Conservation (phyloP, 2,329 filamentous ascomycete genomes). For the Claviceps humidiphila region DNA sequence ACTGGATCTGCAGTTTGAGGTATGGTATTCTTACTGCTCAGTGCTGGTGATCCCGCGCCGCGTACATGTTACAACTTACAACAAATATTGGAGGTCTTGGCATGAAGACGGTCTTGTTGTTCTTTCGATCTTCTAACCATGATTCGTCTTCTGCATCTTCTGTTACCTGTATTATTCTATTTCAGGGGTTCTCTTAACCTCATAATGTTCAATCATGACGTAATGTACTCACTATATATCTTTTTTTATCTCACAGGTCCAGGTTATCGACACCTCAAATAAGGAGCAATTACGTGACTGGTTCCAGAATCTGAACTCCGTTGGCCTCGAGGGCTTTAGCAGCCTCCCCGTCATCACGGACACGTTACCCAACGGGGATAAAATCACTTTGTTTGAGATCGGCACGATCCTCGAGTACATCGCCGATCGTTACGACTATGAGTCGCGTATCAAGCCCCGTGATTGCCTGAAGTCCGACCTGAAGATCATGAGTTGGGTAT, state of each 20-base stretch:
- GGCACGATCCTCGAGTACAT: slow-evolving; percentile 78
- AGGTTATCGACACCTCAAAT: slow-evolving; percentile 48
- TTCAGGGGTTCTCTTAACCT: too few relatives aligned
- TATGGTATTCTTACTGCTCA: slow-evolving; percentile 13
- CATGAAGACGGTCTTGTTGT: too few relatives aligned
- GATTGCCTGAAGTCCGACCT: slow-evolving; percentile 59
- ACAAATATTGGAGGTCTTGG: too few relatives aligned
- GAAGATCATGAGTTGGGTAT: slow-evolving; percentile 66
- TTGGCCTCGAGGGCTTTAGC: slow-evolving; percentile 34
- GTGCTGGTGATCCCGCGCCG: too few relatives aligned
- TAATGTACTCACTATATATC: not conserved
- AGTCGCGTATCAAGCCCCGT: slow-evolving; percentile 73
- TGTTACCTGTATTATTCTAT: too few relatives aligned
- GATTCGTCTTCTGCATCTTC: too few relatives aligned
- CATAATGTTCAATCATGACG: not conserved
- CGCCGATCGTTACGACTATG: slow-evolving; percentile 67
- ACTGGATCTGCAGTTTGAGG: slow-evolving; percentile 69
- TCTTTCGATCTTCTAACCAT: not conserved
- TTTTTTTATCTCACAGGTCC: slow-evolving; percentile 20
- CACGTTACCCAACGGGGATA: slow-evolving; percentile 57
- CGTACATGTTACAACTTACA: too few relatives aligned
- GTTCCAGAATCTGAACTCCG: slow-evolving; percentile 87
- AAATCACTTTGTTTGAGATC: slow-evolving; percentile 68
- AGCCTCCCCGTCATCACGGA: slow-evolving; percentile 82
- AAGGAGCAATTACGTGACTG: slow-evolving; percentile 73